These are phyloP conservation scores for Colletotrichum sp. DNA, from an alignment of 2,329 filamentous ascomycete species.

Conservation along the genomic window DNA sequence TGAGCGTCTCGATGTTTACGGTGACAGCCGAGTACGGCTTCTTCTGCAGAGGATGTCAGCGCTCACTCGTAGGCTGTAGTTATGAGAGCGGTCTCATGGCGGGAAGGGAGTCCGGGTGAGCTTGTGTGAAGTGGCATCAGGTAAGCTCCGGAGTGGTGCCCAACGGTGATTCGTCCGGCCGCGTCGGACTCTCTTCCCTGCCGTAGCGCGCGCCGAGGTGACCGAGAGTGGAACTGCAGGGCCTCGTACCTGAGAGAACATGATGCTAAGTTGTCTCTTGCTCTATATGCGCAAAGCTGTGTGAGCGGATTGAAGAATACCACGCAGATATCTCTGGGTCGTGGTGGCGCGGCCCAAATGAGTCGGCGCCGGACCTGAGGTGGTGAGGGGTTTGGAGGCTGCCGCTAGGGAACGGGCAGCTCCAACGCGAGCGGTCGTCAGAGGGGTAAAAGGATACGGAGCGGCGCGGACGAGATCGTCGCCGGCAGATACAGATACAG, in stretches of 20 bases:
- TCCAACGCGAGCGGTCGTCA: not conserved
- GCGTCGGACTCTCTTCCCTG: not conserved
- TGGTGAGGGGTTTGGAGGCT: conserved; percentile 10
- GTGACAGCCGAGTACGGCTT: conserved; percentile 94
- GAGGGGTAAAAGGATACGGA: not conserved
- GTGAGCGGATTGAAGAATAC: not conserved
- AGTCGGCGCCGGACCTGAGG: not conserved
- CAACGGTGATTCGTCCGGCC: not conserved
- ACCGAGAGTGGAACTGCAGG: not conserved
- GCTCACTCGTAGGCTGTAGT: not conserved
- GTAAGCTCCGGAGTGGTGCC: not conserved
- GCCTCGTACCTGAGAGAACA: conserved; percentile 13
- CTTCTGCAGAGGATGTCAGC: conserved; percentile 34
- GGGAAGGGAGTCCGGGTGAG: not conserved
- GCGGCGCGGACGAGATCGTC: not conserved
- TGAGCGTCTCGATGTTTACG: conserved; percentile 89
- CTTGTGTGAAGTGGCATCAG: not conserved
- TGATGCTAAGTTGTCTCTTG: not conserved
- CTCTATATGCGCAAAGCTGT: not conserved
- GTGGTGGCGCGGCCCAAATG: not conserved
- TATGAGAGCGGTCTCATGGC: not conserved
- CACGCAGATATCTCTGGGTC: too few relatives aligned
- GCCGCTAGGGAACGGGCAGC: not conserved
- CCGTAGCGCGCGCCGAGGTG: not conserved
- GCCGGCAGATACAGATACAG: not conserved